Base-by-base conservation (phyloP, 345 rosid species). In the Heritiera littoralis region DNA sequence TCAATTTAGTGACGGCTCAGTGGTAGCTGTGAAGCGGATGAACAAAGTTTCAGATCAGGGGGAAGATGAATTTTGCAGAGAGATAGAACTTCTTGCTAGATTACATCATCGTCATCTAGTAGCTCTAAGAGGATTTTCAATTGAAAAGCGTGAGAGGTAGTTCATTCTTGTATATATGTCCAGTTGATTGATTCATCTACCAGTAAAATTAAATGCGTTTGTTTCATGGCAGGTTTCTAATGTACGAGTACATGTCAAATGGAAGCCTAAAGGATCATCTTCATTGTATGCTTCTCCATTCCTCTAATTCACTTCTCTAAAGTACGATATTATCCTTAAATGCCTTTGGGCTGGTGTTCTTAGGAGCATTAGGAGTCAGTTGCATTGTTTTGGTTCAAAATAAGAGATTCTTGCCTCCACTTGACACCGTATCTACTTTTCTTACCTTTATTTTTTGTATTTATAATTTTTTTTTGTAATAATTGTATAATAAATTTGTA, bases 51-150 rank as follows among this genome's bases (percentile, higher is more conserved):
- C 91, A 48, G 90, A 88, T 84, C 97, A 93, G 85, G 94, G 86
- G 30, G 95, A 92, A 61, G 87, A 82, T 73, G 98, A 95, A 12
- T 93, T 95, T 86, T 92, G 95, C 84, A 86, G 90, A 86, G 98
- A 95, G 87, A 92, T 95, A 66, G 98, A 95, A 86, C 98, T 95
- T 82, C 91, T 95, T 45, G 94, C 97, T 35, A 89, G 92, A 84
- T 87, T 95, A 79, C 98, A 95, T 83, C 98, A 95, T 79, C 98
- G 98, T 56, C 97, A 95, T 85, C 92, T 95, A 30, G 97, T 93
- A 78, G 82, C 98, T 85, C 89, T 95, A 52, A 90, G 85, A 87
- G 98, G 98, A 41, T 95, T 95, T 80, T 93, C 98, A 83, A 81
- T 78, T 52, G 85, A 87, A 74, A 95, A 89, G 77, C 84, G 71